A percentile compares a stretch with the other conserved stretches of the same genome.
Evolutionary conservation across 768 basidiomycete species (phyloP).

Genomic region (Tricholoma bakamatsutake): DNA sequence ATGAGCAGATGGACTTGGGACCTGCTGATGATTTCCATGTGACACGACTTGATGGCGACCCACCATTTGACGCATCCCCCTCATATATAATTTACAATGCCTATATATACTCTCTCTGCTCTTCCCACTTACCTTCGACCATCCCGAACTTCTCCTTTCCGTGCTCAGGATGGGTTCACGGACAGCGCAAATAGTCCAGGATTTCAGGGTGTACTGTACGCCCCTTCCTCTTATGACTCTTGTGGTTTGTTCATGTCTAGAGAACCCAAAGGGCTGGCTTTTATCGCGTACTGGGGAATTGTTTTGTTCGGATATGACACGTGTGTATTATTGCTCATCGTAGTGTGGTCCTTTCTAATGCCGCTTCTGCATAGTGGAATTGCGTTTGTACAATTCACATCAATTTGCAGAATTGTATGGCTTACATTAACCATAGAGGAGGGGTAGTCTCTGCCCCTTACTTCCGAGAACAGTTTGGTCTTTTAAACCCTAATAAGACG

Average conservation of each 20-base stretch:
- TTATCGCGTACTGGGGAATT: conserved; percentile 21
- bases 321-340: conserved; percentile 5
- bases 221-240: neutral
- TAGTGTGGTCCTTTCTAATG: neutral
- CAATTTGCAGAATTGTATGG: too few relatives aligned
- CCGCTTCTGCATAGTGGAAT: conserved; percentile 12
- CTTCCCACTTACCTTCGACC: neutral
- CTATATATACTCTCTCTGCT: neutral
- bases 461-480: conserved; percentile 2
- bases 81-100: too few relatives aligned
- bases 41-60: too few relatives aligned
- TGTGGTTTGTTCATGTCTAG: neutral
- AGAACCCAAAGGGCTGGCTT: conserved; percentile 16
- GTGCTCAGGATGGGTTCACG: neutral
- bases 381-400: conserved; percentile 10
- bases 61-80: too few relatives aligned
- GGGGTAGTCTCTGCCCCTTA: conserved; percentile 11
- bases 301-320: conserved; percentile 21
- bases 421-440: conserved; percentile 6
- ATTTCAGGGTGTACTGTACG: neutral
- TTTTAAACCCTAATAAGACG: neutral
- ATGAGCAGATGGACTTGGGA: too few relatives aligned
- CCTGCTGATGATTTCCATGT: too few relatives aligned
- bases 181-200: neutral
- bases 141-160: neutral